A percentile compares a stretch with the other conserved stretches of the same genome.
Evolutionary conservation across 305 asterid species (phyloP).

Genomic region (Fraxinus ornus): DNA sequence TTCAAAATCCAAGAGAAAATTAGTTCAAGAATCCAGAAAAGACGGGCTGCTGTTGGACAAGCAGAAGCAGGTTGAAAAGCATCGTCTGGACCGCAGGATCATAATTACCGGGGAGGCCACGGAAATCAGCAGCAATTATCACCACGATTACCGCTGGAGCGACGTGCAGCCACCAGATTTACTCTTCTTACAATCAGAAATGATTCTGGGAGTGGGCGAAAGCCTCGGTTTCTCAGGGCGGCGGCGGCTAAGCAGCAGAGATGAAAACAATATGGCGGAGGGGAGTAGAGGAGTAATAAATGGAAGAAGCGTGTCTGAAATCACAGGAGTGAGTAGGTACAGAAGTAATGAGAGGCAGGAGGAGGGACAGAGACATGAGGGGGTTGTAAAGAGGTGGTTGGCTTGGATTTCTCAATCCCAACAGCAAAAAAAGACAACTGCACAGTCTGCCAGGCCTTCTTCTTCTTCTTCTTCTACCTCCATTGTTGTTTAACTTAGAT

Average conservation of each 20-base stretch:
- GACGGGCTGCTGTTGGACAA: constrained; percentile 46
- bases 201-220: constrained; percentile 43
- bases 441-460: constrained; percentile 24
- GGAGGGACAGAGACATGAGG: constrained; percentile 41
- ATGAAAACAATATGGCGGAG: neutral
- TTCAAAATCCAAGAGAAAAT: neutral
- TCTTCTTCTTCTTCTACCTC: constrained; percentile 26
- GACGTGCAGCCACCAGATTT: constrained; percentile 61
- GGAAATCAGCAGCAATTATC: neutral
- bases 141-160: constrained; percentile 53
- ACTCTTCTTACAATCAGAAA: constrained; percentile 51
- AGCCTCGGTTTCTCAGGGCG: constrained; percentile 27
- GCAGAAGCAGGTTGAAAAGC: constrained; percentile 30
- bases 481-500: constrained; percentile 25
- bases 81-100: constrained; percentile 64
- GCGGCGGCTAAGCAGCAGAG: constrained; percentile 7
- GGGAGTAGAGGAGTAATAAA: constrained; percentile 45
- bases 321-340: constrained; percentile 78
- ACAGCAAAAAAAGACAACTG: constrained; percentile 38
- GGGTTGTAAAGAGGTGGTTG: constrained; percentile 72
- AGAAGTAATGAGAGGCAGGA: constrained; percentile 38
- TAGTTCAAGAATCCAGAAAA: constrained; percentile 35
- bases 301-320: constrained; percentile 84
- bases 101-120: constrained; percentile 32
- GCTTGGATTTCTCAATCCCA: constrained; percentile 79